Evolutionary conservation across 305 asterid genomes (phyloP).

Genomic region (Fraxinus floribunda): DNA sequence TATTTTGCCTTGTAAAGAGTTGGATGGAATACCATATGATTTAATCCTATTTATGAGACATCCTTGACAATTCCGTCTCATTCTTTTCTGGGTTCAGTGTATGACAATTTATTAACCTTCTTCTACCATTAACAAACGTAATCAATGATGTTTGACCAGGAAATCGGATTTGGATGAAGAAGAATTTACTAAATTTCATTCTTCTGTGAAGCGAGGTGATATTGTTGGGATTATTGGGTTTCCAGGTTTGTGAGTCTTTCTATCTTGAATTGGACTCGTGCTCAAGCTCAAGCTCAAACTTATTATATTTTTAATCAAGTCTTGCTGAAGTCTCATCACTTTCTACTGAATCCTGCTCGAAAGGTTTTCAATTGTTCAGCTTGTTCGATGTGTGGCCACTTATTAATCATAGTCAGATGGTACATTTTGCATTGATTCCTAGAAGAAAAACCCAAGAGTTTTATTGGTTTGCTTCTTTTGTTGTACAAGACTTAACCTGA

Average conservation of each 20-base stretch:
- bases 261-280: neutral
- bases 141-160: constrained; percentile 32
- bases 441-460: neutral
- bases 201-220: constrained; percentile 82
- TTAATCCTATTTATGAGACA: neutral
- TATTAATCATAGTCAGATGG: neutral
- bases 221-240: constrained; percentile 74
- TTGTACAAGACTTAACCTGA: neutral
- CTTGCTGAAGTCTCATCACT: neutral
- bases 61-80: neutral
- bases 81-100: neutral
- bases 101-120: neutral
- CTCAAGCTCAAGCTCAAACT: neutral
- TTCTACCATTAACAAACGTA: neutral
- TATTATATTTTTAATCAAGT: neutral
- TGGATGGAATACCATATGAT: neutral
- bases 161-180: constrained; percentile 59
- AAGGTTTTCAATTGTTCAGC: neutral
- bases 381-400: neutral
- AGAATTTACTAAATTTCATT: constrained; percentile 58
- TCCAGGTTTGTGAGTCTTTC: constrained; percentile 61
- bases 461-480: neutral
- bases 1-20: neutral
- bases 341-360: neutral
- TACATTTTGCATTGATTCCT: neutral